Base-by-base conservation (phyloP, 768 basidiomycete genomes). In the Suillus variegatus region DNA sequence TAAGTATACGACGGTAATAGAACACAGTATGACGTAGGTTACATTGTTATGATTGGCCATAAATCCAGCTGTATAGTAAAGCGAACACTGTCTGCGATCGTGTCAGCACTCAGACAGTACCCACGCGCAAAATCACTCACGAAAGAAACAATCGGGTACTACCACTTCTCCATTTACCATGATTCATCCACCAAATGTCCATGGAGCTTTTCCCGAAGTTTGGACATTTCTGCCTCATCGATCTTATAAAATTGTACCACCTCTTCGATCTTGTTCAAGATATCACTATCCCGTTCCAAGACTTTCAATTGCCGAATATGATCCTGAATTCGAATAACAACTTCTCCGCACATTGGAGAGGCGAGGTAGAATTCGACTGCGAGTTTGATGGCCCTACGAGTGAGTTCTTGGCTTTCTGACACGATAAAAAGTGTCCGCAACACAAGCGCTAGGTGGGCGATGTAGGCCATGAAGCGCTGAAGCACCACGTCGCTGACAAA, bases 381-480 rank as follows among this genome's bases (percentile, higher is more conserved):
- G 14, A 57, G 38, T 38, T 57, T 57, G 56, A 57, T 40, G 7
- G 4, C 6, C n/a, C 55, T 36, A 14, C 36, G 55, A 20, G 55
- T 13, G 2, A 56, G 20, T 12, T n/a, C 54, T 7, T 40, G 22
- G 38, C 4, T 57, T 22, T 44, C 22, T 20, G 52, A 49, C 13
- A 66, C 4, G 0, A 57, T 25, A 36, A 69, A 74, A 5, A 74
- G 57, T 9, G 57, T 68, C 28, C 71, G 71, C 63, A 74, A 65
- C 18, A 74, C 63, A 36, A 72, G 62, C 0, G 71, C 72, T 2
- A 74, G 38, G 60, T 74, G 71, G 40, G 71, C 47, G 40, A 74
- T 74, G 64, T 74, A 74, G 18, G 67, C 61, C 58, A 74, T 74
- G 10, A 74, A 66, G 46, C 60, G 65, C 20, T 62, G 70, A 13